A percentile compares a stretch with the other conserved stretches of the same genome.
Conservation (phyloP, 1,284 basidiomycete genomes). For the Paramarasmius palmivorus region DNA sequence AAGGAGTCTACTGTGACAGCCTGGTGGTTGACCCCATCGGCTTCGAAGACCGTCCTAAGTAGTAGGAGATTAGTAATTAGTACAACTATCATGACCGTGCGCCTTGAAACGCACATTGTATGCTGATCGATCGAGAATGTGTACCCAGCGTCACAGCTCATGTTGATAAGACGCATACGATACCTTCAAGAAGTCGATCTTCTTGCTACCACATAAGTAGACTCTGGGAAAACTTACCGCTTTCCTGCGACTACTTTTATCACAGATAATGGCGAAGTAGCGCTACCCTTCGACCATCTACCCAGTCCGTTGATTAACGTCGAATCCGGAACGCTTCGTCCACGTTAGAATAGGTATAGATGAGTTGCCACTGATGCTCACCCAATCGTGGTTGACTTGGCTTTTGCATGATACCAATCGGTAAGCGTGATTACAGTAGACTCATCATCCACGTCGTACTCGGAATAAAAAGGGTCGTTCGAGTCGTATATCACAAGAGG, state of each 20-base stretch:
- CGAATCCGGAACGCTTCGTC: constrained; percentile 28
- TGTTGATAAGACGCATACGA: constrained; percentile 50
- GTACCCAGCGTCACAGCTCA: constrained; percentile 36
- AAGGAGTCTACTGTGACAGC: constrained; percentile 16
- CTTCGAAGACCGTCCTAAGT: constrained; percentile 17
- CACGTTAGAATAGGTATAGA: not conserved
- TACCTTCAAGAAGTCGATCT: too few relatives aligned
- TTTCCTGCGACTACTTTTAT: constrained; percentile 15
- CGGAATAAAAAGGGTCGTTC: constrained; percentile 37
- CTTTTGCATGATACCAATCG: constrained; percentile 32
- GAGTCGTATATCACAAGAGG: constrained; percentile 47
- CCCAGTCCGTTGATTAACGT: constrained; percentile 47
- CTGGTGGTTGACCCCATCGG: constrained; percentile 14
- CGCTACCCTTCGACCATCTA: constrained; percentile 16
- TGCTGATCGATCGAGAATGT: constrained; percentile 37
- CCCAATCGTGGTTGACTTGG: not conserved
- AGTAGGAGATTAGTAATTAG: not conserved
- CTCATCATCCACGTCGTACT: constrained; percentile 47
- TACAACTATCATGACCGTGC: constrained; percentile 18
- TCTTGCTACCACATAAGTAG: too few relatives aligned
- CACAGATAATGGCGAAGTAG: constrained; percentile 30
- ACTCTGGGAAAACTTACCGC: too few relatives aligned
- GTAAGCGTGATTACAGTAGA: constrained; percentile 28
- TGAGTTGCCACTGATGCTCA: not conserved
- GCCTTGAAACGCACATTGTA: constrained; percentile 13